phyloP scores from a whole-genome alignment of 2,329 filamentous ascomycete genomes.

The Ophiostoma quercus region DNA sequence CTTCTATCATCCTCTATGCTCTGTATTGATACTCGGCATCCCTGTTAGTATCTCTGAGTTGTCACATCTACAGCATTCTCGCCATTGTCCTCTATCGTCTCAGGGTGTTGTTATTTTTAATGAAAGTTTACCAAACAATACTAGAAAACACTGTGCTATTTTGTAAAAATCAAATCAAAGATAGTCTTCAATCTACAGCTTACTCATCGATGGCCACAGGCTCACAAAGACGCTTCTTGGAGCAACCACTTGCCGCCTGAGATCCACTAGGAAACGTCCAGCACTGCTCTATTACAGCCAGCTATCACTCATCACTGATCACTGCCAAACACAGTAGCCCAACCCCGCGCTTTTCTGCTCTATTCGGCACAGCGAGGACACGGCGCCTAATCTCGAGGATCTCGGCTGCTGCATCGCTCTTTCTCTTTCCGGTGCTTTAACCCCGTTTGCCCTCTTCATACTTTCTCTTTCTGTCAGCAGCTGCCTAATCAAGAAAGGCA shows the following conservation, averaged over 20 bases:
- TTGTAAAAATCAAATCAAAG: too few relatives aligned
- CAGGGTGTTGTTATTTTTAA: too few relatives aligned
- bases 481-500: background rate
- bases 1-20: too few relatives aligned
- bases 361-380: background rate
- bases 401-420: background rate
- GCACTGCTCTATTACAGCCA: too few relatives aligned
- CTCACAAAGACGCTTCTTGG: too few relatives aligned
- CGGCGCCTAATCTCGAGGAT: background rate
- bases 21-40: background rate
- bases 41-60: background rate
- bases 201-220: too few relatives aligned
- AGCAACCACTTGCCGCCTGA: background rate
- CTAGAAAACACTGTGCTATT: too few relatives aligned
- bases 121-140: too few relatives aligned
- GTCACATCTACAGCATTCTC: background rate
- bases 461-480: background rate
- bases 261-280: background rate
- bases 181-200: background rate
- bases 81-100: background rate
- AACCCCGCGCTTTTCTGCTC: background rate
- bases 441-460: background rate
- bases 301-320: too few relatives aligned
- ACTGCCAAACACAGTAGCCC: too few relatives aligned
- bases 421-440: background rate